Evolutionary conservation across 2,329 filamentous ascomycete genomes (phyloP), one percentile per base, ranked within the genome.

Genomic region (Furcasterigmium sp.): DNA sequence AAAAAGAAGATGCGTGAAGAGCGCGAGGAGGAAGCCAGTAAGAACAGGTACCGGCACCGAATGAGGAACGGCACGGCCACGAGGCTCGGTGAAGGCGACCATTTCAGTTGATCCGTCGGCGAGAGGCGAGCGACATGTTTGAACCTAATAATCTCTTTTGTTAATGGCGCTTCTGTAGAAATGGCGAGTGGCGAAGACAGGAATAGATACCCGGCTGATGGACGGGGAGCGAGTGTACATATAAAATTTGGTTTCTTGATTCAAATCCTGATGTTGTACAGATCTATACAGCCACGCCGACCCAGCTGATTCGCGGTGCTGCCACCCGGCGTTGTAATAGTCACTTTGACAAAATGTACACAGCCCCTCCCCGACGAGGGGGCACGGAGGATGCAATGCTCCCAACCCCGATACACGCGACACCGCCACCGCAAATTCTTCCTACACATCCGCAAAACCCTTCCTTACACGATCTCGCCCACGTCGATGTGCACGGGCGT

Each of bases 1-100:
- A 95, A 95, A 74, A 93, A 85, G 69, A 79, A 73, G 59, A 56
- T 70, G 46, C 72, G 90, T 14, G 64, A 85, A 56, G 71, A 80
- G 47, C 64, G 59, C 15, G 75, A 81, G 55, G 58, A 53, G 6
- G 57, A 51, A 3, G 60, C 62, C 37, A 62, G 58, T 49, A 53
- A 56, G 32, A 68, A 70, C 44, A 61, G 62, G 40, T 70, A 67
- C 26, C 67, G 76, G 38, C 65, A 66, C 43, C 64, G 73, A 13
- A 59, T 80, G 28, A 64, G 71, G 48, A 53, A 69, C 46, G 77
- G 78, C 0, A 66, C 71, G 30, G 67, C 70, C n/a, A 75, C 75
- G 14, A 73, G 73, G 46, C 65, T 80, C n/a, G 78, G 76, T 0
- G 72, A 80, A 49, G 76, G 77, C 0, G 84, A 87, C 60, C 81